A percentile compares a stretch with the other conserved stretches of the same genome.
Evolutionary conservation across 1,284 basidiomycete genomes (phyloP).

Genomic region (Cutaneotrichosporon spelunceum): DNA sequence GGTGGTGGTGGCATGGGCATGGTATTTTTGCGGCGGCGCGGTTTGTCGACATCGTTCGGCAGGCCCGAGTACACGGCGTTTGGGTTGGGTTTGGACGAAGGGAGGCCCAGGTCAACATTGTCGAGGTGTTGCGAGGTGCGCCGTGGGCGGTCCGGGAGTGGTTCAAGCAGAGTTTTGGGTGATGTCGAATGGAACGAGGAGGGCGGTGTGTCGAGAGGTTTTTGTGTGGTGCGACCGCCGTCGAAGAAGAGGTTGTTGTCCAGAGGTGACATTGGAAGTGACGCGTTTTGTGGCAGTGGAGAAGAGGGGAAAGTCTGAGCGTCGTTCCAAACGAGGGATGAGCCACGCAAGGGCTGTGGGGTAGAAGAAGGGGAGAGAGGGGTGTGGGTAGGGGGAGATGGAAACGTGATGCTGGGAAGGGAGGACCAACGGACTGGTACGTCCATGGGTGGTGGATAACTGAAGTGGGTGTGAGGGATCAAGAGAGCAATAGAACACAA

Average conservation of each 20-base stretch:
- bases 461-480: not conserved
- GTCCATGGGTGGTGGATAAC: not conserved
- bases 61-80: conserved; percentile 1
- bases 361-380: not conserved
- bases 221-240: conserved; percentile 18
- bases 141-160: not conserved
- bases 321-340: conserved; percentile 24
- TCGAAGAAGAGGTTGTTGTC: conserved; percentile 19
- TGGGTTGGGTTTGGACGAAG: not conserved
- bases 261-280: conserved; percentile 16
- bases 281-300: conserved; percentile 19
- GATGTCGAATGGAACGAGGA: conserved; percentile 21
- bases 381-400: not conserved
- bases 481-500: not conserved
- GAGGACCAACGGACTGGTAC: not conserved
- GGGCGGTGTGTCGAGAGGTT: conserved; percentile 28
- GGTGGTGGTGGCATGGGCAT: not conserved
- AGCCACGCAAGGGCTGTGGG: conserved; percentile 6
- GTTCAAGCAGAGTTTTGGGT: not conserved
- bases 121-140: conserved; percentile 1
- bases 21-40: conserved; percentile 1
- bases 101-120: not conserved
- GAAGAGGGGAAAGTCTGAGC: conserved; percentile 35
- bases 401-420: not conserved
- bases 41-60: conserved; percentile 4